These are phyloP conservation scores for Mycena leptocephala DNA, from an alignment of 768 basidiomycete genomes.

Conservation along the genomic window DNA sequence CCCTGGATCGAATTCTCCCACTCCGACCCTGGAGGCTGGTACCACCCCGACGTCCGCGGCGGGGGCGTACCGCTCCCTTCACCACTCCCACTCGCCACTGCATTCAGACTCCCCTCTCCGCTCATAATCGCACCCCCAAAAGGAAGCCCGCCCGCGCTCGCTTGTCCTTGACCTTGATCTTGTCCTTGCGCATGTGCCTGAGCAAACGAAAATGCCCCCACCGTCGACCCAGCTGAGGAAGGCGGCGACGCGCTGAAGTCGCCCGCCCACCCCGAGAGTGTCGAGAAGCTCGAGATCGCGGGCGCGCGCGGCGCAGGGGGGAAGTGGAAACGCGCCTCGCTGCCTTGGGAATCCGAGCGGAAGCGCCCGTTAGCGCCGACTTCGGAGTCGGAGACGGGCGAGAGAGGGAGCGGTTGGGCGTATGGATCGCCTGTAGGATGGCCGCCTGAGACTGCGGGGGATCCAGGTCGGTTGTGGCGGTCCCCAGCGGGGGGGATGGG, in stretches of 20 bases:
- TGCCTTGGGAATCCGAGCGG: neutral
- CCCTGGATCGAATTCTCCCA: conserved; percentile 32
- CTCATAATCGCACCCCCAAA: neutral
- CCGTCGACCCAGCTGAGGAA: conserved; percentile 30
- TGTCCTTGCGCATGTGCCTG: neutral
- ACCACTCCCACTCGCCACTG: neutral
- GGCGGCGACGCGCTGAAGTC: conserved; percentile 32
- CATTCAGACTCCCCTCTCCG: neutral
- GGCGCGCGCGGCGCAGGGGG: conserved; percentile 26
- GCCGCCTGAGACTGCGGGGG: no score
- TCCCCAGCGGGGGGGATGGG: neutral
- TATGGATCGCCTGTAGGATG: conserved; percentile 13
- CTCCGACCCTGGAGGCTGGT: conserved; percentile 20
- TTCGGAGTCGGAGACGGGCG: neutral
- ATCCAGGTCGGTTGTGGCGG: neutral
- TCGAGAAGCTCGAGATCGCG: conserved; percentile 53
- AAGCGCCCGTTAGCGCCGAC: neutral
- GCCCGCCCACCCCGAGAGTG: conserved; percentile 58
- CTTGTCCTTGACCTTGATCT: conserved; percentile 25
- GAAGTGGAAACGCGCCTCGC: neutral
- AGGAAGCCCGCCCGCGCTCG: neutral
- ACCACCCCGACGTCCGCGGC: conserved; percentile 33
- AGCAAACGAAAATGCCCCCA: neutral
- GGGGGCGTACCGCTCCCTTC: neutral
- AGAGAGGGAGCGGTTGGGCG: conserved; percentile 15